Conservation (phyloP, 1,284 basidiomycete genomes). For the Melampsora larici-populina region DNA sequence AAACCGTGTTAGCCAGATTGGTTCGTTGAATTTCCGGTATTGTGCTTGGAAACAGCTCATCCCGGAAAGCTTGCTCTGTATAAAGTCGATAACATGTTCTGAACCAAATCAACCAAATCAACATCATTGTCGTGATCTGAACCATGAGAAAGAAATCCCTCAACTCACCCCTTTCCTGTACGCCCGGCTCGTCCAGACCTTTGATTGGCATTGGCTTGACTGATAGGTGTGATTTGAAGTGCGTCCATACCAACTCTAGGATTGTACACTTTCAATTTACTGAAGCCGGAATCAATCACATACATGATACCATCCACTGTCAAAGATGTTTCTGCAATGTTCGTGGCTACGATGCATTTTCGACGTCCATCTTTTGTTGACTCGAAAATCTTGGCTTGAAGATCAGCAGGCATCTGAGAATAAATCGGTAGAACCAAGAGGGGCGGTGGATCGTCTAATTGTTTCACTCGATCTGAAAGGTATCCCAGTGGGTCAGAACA, state of each 20-base stretch:
- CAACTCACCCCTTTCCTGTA: conserved; percentile 68
- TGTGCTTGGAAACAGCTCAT: conserved; percentile 93
- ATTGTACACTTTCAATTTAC: conserved; percentile 98
- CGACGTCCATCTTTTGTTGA: conserved; percentile 88
- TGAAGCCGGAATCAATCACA: conserved; percentile 94
- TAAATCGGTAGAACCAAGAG: conserved; percentile 92
- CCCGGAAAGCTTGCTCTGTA: conserved; percentile 92
- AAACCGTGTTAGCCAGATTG: conserved; percentile 92
- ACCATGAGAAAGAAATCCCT: not conserved
- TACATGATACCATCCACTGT: conserved; percentile 97
- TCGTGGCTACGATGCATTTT: conserved; percentile 97
- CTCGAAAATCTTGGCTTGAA: conserved; percentile 97
- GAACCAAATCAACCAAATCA: not conserved
- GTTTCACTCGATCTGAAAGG: conserved; percentile 73
- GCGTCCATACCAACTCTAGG: conserved; percentile 99
- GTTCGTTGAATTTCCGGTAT: conserved; percentile 98
- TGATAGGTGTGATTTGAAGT: conserved; percentile 93
- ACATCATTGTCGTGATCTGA: not conserved
- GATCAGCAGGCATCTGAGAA: conserved; percentile 98
- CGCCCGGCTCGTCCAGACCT: conserved; percentile 92
- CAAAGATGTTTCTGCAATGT: conserved; percentile 97
- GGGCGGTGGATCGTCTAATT: conserved; percentile 81
- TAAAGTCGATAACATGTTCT: conserved; percentile 90
- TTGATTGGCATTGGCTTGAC: conserved; percentile 95
- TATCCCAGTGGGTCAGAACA: not conserved